Evolutionary conservation across 2,329 filamentous ascomycete genomes (phyloP).

Genomic region (Colletotrichum phormii): DNA sequence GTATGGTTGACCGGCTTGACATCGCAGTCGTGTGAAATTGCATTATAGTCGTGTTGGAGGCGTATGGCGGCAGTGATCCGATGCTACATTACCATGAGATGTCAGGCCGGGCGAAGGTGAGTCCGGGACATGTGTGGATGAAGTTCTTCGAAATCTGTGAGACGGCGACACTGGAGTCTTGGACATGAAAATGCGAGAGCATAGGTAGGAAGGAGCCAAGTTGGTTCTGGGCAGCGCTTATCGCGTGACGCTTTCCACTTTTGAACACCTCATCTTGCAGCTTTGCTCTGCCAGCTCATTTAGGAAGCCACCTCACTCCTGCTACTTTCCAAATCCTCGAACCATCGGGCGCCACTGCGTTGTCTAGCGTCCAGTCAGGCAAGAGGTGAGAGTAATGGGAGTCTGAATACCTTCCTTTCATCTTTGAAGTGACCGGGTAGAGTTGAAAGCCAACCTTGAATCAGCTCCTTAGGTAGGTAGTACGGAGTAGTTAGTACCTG

Average conservation of each 20-base stretch:
- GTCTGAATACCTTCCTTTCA: not conserved
- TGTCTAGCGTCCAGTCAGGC: not conserved
- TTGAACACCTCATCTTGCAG: constrained; percentile 33
- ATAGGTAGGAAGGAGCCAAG: not conserved
- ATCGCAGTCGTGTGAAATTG: too few relatives aligned
- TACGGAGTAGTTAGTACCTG: not conserved
- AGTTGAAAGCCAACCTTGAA: not conserved
- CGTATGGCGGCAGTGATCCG: not conserved
- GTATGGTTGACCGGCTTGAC: too few relatives aligned
- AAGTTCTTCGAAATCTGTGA: not conserved
- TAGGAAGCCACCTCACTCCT: not conserved
- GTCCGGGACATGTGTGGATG: not conserved
- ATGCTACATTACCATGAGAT: not conserved
- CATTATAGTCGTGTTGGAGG: not conserved
- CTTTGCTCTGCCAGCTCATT: constrained; percentile 24
- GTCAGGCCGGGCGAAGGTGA: not conserved
- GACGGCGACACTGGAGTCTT: not conserved
- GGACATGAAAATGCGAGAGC: not conserved
- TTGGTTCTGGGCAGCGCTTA: constrained; percentile 3
- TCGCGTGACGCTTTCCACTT: constrained; percentile 13
- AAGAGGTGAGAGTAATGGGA: not conserved
- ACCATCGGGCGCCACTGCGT: not conserved
- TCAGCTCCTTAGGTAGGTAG: not conserved
- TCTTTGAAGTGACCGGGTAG: too few relatives aligned
- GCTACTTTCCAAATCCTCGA: not conserved